Evolutionary conservation across 116 monocot species (phyloP), one percentile per base, ranked within the genome.

Genomic region (Thalassia testudinum): DNA sequence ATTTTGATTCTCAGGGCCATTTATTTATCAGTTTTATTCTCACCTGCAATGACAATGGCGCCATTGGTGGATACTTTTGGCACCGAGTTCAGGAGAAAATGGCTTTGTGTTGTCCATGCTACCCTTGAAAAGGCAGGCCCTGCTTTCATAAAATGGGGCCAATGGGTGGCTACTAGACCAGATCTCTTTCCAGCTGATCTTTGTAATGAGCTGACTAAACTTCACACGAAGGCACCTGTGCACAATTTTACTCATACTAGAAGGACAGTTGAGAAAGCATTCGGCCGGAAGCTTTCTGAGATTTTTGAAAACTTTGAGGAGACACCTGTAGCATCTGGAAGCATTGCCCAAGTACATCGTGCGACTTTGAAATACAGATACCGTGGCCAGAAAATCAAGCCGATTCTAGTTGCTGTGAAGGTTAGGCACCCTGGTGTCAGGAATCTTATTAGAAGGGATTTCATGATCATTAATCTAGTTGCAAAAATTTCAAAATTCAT

Each of bases 121-220:
- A 86, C 83, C 48, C 49, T 92, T 5, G 87, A 86, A 66, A 77
- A 27, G 56, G 92, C 87, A 16, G 87, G 92, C 12, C 92, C 92
- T 21, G 92, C 92, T 17, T 87, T 92, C 58, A 87, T 92, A 55
- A 92, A 92, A 58, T 92, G 83, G 87, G 92, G 87, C 15, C 92
- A 92, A 59, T 92, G 92, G 92, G 92, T 83, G 54, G 92, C 92
- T 21, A 92, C 92, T 52, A 66, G 87, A 0, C 92, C 92, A 5
- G 87, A 87, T 66, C 78, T 92, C 28, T 92, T 92, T 56, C 83
- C 87, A 26, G 68, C 62, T 23, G 87, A 87, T 63, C 70, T 92
- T 13, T 92, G 92, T 63, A 62, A 54, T 19, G 86, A 79, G 66
- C 70, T 92, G 17, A 24, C 80, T 38, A 87, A 80, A 52, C 80